Conservation (phyloP, 768 basidiomycete genomes). For the Mycena chlorophos region DNA sequence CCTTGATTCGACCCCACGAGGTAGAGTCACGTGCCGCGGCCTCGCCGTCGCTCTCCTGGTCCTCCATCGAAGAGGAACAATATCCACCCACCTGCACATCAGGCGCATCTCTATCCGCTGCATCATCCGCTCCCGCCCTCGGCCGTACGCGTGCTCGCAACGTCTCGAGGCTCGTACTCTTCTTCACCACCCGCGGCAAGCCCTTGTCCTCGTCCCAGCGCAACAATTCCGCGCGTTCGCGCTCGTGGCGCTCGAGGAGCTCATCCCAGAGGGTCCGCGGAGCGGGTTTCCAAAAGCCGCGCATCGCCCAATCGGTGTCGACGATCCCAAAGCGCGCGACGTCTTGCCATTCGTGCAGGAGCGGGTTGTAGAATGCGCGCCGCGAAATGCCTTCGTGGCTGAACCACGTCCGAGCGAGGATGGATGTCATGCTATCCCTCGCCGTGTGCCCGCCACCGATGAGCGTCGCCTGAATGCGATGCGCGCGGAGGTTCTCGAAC, state of each 20-base stretch:
- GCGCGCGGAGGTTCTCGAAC: conserved; percentile 45
- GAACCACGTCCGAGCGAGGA: conserved; percentile 60
- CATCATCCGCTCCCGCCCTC: no score
- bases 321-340: conserved; percentile 60
- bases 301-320: conserved; percentile 59
- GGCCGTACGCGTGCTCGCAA: no score
- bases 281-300: conserved; percentile 29
- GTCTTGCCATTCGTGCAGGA: conserved; percentile 54
- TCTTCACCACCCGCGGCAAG: conserved; percentile 31
- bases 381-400: conserved; percentile 63
- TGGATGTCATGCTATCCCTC: conserved; percentile 43
- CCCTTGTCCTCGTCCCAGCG: conserved; percentile 44
- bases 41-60: no score
- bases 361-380: conserved; percentile 48
- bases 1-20: no score
- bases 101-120: no score
- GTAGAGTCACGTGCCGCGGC: no score
- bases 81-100: no score
- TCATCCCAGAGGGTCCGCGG: conserved; percentile 60
- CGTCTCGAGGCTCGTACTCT: no score
- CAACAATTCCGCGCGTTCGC: conserved; percentile 57
- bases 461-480: conserved; percentile 55
- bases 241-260: conserved; percentile 55
- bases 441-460: conserved; percentile 38
- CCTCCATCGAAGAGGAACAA: no score